phyloP scores from a whole-genome alignment of 2,329 filamentous ascomycete genomes.

The Meredithiella fracta region DNA sequence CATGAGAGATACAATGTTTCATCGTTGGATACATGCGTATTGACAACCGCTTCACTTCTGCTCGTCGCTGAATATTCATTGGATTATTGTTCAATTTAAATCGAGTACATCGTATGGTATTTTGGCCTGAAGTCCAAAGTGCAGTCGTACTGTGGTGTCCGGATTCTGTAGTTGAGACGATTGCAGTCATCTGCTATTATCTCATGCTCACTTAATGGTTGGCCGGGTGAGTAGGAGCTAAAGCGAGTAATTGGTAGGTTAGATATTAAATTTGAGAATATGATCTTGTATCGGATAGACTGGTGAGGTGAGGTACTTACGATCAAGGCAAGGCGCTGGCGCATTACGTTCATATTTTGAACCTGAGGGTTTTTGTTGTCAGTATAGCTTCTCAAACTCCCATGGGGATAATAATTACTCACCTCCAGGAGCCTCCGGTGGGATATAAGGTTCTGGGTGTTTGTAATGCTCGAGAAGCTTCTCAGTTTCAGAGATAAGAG shows the following conservation, averaged over 20 bases:
- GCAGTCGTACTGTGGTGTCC: not conserved
- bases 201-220: not conserved
- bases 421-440: constrained; percentile 89
- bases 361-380: constrained; percentile 35
- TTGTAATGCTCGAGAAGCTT: constrained; percentile 85
- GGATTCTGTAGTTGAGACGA: not conserved
- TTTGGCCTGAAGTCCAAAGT: not conserved
- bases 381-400: too few relatives aligned
- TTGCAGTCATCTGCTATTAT: not conserved
- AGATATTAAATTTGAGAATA: not conserved
- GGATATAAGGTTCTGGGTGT: constrained; percentile 83
- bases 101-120: too few relatives aligned
- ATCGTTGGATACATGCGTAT: too few relatives aligned
- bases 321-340: constrained; percentile 59
- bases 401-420: constrained; percentile 19
- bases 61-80: too few relatives aligned
- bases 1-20: too few relatives aligned
- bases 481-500: constrained; percentile 73
- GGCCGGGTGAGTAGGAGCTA: constrained; percentile 6
- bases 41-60: too few relatives aligned
- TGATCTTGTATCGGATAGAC: not conserved
- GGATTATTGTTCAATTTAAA: not conserved
- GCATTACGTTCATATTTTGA: constrained; percentile 95
- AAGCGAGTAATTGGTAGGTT: not conserved
- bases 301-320: constrained; percentile 37